Conservation (phyloP, 139 green algal genomes). For the Chlorella sp. region DNA sequence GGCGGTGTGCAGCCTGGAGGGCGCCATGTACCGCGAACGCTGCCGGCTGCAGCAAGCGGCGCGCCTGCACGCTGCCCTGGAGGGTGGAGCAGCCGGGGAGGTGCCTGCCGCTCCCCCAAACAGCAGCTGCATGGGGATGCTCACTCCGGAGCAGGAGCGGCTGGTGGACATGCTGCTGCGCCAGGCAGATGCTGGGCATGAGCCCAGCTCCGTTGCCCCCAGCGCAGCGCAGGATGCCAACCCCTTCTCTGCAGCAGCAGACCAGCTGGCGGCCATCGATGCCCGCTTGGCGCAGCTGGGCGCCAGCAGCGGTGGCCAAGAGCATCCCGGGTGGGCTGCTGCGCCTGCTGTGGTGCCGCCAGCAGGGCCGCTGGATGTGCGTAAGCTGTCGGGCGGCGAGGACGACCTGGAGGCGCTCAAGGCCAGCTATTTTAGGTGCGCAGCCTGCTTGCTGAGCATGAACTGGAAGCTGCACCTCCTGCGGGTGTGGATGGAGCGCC, state of each 20-base stretch:
- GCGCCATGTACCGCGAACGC: neutral
- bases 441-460: neutral
- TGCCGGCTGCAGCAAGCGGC: neutral
- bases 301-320: neutral
- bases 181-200: neutral
- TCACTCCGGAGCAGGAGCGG: neutral
- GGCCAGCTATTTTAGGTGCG: neutral
- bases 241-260: neutral
- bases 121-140: no score
- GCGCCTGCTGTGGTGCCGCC: neutral
- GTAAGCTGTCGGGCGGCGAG: neutral
- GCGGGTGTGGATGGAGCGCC: no score
- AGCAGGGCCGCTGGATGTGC: neutral
- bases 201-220: neutral
- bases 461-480: no score
- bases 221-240: neutral
- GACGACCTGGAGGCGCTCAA: neutral
- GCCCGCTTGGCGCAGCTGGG: neutral
- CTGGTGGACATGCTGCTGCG: neutral
- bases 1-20: neutral
- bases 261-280: conserved; percentile 4
- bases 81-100: neutral
- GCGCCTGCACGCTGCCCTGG: neutral
- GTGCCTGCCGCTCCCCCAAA: no score
- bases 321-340: neutral